These are phyloP conservation scores for Bruguiera parviflora DNA, from an alignment of 345 rosid species.

Conservation along the genomic window DNA sequence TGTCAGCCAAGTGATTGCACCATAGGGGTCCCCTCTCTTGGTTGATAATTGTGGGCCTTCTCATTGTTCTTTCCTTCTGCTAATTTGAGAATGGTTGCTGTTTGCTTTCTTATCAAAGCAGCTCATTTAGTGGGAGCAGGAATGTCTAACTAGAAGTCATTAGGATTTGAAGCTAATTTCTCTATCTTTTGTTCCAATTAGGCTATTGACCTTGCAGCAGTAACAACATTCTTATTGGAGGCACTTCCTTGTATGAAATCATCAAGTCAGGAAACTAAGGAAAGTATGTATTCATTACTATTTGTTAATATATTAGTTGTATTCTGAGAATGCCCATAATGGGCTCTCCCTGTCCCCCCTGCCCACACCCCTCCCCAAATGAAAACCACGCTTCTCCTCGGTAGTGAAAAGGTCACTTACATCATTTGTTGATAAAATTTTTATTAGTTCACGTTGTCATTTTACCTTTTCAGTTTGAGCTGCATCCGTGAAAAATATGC, in stretches of 20 bases:
- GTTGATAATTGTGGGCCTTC: background rate
- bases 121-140: background rate
- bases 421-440: background rate
- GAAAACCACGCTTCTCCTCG: too few species aligned
- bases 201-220: constrained; percentile 79
- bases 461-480: constrained; percentile 6
- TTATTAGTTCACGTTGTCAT: background rate
- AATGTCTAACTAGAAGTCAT: background rate
- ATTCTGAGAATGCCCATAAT: background rate
- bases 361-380: too few species aligned
- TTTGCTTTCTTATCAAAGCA: background rate
- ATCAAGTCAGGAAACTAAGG: constrained; percentile 43
- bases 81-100: background rate
- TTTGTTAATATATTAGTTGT: background rate
- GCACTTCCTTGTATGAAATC: constrained; percentile 68
- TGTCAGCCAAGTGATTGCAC: too few species aligned
- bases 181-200: constrained; percentile 29
- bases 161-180: too few species aligned
- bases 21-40: background rate
- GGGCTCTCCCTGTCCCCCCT: too few species aligned
- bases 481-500: constrained; percentile 8
- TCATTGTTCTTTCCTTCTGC: constrained; percentile 2
- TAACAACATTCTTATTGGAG: constrained; percentile 71
- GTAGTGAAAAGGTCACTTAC: background rate
- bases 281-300: constrained; percentile 44